These are phyloP conservation scores for Trapa bicornis DNA, from an alignment of 345 rosid genomes.

Conservation along the genomic window DNA sequence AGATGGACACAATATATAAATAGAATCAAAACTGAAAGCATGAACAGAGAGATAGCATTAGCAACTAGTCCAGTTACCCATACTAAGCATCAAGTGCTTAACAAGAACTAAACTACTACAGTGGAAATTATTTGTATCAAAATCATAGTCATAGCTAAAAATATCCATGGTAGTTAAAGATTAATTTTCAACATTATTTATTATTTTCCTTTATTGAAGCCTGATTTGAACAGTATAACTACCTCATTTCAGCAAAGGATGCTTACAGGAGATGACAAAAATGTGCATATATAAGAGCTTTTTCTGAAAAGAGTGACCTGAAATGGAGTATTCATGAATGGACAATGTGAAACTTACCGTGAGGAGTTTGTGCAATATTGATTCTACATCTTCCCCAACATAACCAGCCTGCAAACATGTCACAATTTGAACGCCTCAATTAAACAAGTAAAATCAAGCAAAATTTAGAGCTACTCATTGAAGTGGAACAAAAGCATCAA, in stretches of 20 bases:
- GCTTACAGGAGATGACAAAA: not conserved
- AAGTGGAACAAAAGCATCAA: not conserved
- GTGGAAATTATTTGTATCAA: too few relatives aligned
- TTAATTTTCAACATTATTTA: not conserved
- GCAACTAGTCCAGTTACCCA: not conserved
- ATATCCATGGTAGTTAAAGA: not conserved
- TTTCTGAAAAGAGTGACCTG: not conserved
- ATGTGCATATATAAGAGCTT: not conserved
- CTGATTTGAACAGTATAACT: not conserved
- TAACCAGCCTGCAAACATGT: conserved; percentile 71
- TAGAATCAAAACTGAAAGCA: not conserved
- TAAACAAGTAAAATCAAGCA: not conserved
- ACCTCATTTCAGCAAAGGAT: not conserved
- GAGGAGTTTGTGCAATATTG: conserved; percentile 76
- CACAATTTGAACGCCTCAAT: not conserved
- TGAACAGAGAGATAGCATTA: not conserved
- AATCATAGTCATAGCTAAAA: not conserved
- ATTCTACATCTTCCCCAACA: conserved; percentile 97
- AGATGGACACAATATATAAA: not conserved
- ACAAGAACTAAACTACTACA: too few relatives aligned
- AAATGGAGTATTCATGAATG: not conserved
- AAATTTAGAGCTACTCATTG: not conserved
- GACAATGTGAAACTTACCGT: conserved; percentile 25
- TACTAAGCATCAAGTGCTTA: too few relatives aligned
- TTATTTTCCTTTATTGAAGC: not conserved